Percentiles rank a stretch among this genome's conserved stretches.
Conservation (phyloP, 2,329 filamentous ascomycete species). For the Fusarium solani-melongenae region DNA sequence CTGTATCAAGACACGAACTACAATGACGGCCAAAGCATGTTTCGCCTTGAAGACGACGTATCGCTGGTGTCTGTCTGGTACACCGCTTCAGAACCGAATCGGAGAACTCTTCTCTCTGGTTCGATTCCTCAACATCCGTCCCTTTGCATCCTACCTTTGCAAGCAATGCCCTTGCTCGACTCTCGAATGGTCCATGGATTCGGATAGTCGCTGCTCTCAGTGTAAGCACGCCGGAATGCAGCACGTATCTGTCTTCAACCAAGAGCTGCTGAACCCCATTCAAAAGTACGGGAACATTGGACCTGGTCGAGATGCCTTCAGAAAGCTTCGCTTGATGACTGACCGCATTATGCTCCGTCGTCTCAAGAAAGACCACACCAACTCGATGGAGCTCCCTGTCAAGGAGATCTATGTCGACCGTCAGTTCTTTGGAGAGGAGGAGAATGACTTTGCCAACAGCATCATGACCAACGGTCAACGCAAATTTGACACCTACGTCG, state of each 20-base stretch:
- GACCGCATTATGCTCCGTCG: slow-evolving; percentile 96
- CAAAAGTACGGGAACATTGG: slow-evolving; percentile 70
- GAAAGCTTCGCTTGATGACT: slow-evolving; percentile 87
- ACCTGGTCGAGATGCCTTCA: slow-evolving; percentile 76
- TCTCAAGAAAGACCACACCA: slow-evolving; percentile 91
- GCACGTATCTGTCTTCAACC: slow-evolving; percentile 79
- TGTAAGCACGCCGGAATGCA: slow-evolving; percentile 64
- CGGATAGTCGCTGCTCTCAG: slow-evolving; percentile 74
- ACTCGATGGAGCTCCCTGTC: slow-evolving; percentile 94
- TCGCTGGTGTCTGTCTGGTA: slow-evolving; percentile 96
- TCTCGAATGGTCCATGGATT: slow-evolving; percentile 85
- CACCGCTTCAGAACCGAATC: slow-evolving; percentile 95
- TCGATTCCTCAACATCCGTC: slow-evolving; percentile 87
- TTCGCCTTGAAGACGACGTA: slow-evolving; percentile 89
- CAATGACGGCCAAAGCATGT: slow-evolving; percentile 93
- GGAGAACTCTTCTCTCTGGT: slow-evolving; percentile 96
- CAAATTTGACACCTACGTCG: slow-evolving; percentile 95
- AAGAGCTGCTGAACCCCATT: slow-evolving; percentile 91
- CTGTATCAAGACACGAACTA: slow-evolving; percentile 90
- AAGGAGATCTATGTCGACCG: slow-evolving; percentile 94
- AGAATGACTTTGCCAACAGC: slow-evolving; percentile 93
- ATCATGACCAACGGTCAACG: slow-evolving; percentile 94
- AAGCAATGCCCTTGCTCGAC: slow-evolving; percentile 84
- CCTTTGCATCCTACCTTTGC: slow-evolving; percentile 95
- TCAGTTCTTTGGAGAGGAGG: slow-evolving; percentile 96